These are phyloP conservation scores for Tetrapisispora taiwanensis DNA, from an alignment of 805 yeast species.

Conservation along the genomic window DNA sequence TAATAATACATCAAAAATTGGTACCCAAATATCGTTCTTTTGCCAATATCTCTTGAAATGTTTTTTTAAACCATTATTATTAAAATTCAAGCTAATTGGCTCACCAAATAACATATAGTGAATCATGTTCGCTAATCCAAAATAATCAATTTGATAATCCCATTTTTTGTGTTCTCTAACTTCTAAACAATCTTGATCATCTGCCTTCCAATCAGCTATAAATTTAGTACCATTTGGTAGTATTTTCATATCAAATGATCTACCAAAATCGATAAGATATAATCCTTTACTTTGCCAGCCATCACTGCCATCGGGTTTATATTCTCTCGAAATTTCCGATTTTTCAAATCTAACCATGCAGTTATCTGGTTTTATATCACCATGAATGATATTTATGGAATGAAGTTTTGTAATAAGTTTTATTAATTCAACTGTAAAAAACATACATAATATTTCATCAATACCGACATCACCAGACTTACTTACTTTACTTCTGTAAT, in stretches of 20 bases:
- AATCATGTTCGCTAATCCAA: conserved; percentile 66
- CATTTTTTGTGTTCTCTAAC: conserved; percentile 52
- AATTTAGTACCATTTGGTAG: conserved; percentile 45
- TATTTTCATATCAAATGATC: conserved; percentile 60
- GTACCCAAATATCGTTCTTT: conserved; percentile 50
- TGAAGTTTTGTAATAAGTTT: conserved; percentile 55
- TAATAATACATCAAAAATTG: conserved; percentile 51
- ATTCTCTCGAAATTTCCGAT: conserved; percentile 17
- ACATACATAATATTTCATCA: conserved; percentile 57
- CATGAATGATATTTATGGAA: conserved; percentile 58
- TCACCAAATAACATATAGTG: conserved; percentile 67
- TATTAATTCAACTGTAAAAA: conserved; percentile 55
- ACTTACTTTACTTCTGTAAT: conserved; percentile 26
- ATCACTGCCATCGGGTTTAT: conserved; percentile 28
- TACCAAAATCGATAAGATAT: conserved; percentile 68
- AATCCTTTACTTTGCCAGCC: conserved; percentile 49
- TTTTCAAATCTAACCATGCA: conserved; percentile 57
- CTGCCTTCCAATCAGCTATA: conserved; percentile 48
- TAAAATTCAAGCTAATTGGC: conserved; percentile 38
- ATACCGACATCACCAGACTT: conserved; percentile 20
- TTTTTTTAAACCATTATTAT: conserved; percentile 29
- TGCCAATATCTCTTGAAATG: conserved; percentile 69
- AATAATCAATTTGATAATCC: conserved; percentile 76
- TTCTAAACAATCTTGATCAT: conserved; percentile 64
- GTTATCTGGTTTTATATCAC: conserved; percentile 79